Conservation (phyloP, 129 eudicot species). For the Apium graveolens region DNA sequence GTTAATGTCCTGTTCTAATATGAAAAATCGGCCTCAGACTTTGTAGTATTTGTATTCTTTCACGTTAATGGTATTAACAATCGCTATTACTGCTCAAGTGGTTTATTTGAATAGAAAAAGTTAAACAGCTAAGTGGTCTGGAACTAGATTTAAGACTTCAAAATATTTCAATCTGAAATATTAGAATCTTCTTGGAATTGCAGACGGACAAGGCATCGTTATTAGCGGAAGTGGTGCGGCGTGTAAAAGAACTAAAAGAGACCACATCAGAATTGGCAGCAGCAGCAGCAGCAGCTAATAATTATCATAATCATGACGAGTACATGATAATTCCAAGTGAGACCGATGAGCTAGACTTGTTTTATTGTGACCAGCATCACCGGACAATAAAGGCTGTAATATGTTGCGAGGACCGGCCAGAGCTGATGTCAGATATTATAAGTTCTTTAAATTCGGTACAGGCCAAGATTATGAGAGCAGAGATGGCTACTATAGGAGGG, state of each 20-base stretch:
- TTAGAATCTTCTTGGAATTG: background rate
- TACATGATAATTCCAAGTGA: slow-evolving; percentile 51
- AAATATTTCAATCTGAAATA: background rate
- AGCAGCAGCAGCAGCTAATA: background rate
- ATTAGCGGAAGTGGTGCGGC: slow-evolving; percentile 74
- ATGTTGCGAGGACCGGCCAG: slow-evolving; percentile 76
- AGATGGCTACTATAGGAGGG: slow-evolving; percentile 81
- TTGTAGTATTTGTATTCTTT: no score
- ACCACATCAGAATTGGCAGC: slow-evolving; percentile 32
- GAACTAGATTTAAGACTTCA: background rate
- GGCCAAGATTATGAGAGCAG: slow-evolving; percentile 52
- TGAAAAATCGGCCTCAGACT: no score
- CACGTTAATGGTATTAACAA: no score
- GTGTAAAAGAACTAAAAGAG: slow-evolving; percentile 63
- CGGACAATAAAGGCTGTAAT: slow-evolving; percentile 42
- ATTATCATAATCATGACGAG: background rate
- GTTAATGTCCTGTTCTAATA: no score
- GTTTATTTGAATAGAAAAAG: no score
- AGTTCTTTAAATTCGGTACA: slow-evolving; percentile 43
- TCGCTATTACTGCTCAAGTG: no score
- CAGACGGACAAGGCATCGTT: slow-evolving; percentile 94
- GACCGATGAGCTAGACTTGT: slow-evolving; percentile 46
- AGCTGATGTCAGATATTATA: slow-evolving; percentile 45
- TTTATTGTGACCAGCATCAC: slow-evolving; percentile 19
- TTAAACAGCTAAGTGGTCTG: background rate